Conservation (phyloP, 2,329 filamentous ascomycete species). For the Penicillium corylophilum region DNA sequence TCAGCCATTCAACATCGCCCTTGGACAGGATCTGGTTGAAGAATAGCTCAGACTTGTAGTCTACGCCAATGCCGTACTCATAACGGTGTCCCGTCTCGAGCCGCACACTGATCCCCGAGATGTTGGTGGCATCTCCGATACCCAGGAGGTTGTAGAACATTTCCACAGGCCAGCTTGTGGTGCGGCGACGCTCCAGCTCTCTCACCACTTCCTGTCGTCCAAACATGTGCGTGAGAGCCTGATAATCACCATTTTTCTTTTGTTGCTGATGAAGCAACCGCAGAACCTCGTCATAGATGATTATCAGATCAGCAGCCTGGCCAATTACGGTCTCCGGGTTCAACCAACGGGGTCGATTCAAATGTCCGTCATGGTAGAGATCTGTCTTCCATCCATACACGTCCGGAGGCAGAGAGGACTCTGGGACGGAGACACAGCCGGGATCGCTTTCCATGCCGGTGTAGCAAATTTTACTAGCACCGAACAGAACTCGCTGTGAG, state of each 20-base stretch:
- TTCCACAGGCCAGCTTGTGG: slow-evolving; percentile 35
- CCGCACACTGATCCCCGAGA: slow-evolving; percentile 35
- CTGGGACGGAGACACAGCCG: slow-evolving; percentile 55
- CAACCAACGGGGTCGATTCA: slow-evolving; percentile 50
- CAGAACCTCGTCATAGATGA: slow-evolving; percentile 47
- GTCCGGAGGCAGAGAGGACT: slow-evolving; percentile 51
- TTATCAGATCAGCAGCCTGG: slow-evolving; percentile 48
- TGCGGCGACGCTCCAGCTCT: slow-evolving; percentile 41
- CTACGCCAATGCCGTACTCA: slow-evolving; percentile 54
- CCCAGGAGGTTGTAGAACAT: slow-evolving; percentile 40
- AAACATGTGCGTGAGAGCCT: slow-evolving; percentile 53
- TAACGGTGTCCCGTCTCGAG: slow-evolving; percentile 41
- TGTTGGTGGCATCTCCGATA: slow-evolving; percentile 38
- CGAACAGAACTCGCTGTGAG: slow-evolving; percentile 57
- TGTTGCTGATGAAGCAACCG: slow-evolving; percentile 36
- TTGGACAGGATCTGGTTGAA: slow-evolving; percentile 44
- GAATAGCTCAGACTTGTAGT: slow-evolving; percentile 54
- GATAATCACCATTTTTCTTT: slow-evolving; percentile 42
- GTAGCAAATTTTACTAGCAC: slow-evolving; percentile 55
- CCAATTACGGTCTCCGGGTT: slow-evolving; percentile 53
- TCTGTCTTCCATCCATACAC: slow-evolving; percentile 50
- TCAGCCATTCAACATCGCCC: slow-evolving; percentile 43
- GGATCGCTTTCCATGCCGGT: slow-evolving; percentile 44
- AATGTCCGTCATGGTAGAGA: slow-evolving; percentile 33
- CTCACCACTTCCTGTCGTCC: slow-evolving; percentile 55